Evolutionary conservation across 2,329 filamentous ascomycete species (phyloP), one percentile per base, ranked within the genome.

Genomic region (Cladorrhinum sp.): DNA sequence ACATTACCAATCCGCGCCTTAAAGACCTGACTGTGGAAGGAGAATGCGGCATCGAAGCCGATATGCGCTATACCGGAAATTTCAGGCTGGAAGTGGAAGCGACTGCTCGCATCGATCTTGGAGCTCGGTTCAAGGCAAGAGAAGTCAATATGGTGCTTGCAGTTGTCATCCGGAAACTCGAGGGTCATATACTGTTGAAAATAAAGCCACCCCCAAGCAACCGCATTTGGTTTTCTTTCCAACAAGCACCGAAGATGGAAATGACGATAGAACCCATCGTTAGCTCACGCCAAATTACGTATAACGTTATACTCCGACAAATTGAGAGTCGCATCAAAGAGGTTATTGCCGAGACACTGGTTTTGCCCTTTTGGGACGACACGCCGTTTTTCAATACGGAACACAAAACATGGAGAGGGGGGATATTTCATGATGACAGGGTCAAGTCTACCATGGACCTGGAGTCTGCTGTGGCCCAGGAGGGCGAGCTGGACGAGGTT

Each of bases 181-280:
- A 96, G 68, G 95, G 95, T 0, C 93, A 96, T 68, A 76, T 91
- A 50, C 77, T 96, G 27, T 81, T 97, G 69, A 90, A 92, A 69
- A 87, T 98, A 74, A 99, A 99, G 74, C 91, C 95, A 6, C 92
- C 93, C 16, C 95, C 95, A 0, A 97, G 92, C 74, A 99, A 99
- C 73, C 86, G 95, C 45, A 74, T 96, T n/a, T 99, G 95, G 95
- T 85, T 98, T 66, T 89, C 92, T 0, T 99, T 99, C 71, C 91
- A 96, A 72, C 86, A 86, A n/a, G 91, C 92, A 81, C 95, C 95
- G 18, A 93, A 93, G 71, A 89, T 99, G 78, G 92, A 96, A 63
- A 87, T 97, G 81, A 86, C 86, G n/a, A 91, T 98, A 49, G 92
- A 98, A 72, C 95, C 95, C 2, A 93, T 99, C 67, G 92, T 99